Percentiles rank a stretch among this genome's conserved stretches.
Conservation (phyloP, 1,284 basidiomycete genomes). For the Lignosus rhinocerotis region DNA sequence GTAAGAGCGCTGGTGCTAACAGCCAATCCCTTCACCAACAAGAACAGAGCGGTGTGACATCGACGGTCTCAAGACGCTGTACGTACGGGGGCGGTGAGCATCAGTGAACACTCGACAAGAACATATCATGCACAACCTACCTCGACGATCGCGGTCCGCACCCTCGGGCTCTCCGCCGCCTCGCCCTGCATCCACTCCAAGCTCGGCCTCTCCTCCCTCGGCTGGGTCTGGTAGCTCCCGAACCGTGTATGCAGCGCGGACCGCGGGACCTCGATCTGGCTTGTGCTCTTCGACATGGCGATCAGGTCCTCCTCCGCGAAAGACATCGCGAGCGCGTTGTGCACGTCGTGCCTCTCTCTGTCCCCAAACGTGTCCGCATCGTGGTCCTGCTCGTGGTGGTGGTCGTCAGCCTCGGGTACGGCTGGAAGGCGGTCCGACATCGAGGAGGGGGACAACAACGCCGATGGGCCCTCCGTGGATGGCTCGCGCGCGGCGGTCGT, state of each 20-base stretch:
- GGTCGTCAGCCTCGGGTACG: conserved; percentile 45
- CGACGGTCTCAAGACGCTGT: conserved; percentile 72
- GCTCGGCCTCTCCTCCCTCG: conserved; percentile 39
- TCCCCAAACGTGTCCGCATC: not conserved
- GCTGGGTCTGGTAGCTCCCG: conserved; percentile 36
- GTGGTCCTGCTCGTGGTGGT: not conserved
- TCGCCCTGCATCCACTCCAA: conserved; percentile 69
- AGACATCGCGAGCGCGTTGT: conserved; percentile 41
- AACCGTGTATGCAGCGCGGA: conserved; percentile 44
- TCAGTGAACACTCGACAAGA: not conserved
- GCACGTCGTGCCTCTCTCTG: conserved; percentile 13
- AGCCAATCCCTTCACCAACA: conserved; percentile 57
- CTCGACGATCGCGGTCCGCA: conserved; percentile 68
- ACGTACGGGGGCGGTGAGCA: not conserved
- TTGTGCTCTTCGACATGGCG: conserved; percentile 72
- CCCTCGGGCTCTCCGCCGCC: conserved; percentile 46
- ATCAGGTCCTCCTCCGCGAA: conserved; percentile 73
- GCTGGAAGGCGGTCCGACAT: conserved; percentile 41
- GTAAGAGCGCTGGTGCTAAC: not conserved
- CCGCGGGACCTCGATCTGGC: conserved; percentile 57
- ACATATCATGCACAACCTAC: conserved; percentile 41
- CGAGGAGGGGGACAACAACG: conserved; percentile 26
- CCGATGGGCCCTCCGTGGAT: conserved; percentile 16
- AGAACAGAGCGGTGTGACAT: conserved; percentile 64
- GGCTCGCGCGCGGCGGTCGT: conserved; percentile 5